Base-by-base conservation (phyloP, 177 flowering plant species). In the Vitis hybrid region DNA sequence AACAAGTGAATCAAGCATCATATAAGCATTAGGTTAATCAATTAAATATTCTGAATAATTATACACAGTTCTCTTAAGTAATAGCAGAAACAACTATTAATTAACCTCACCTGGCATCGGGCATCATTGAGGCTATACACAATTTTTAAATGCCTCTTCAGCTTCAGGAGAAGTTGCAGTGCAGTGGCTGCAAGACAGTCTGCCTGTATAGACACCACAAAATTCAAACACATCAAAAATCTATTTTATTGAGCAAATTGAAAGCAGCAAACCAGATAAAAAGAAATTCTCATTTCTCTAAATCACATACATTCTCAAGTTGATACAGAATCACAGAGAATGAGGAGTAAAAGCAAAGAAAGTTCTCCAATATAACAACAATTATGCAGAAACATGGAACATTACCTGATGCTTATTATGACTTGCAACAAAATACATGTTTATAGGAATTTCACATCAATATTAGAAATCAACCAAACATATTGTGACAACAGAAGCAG, bases 71-170 rank as follows among this genome's bases (percentile, higher is more conserved):
- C 5, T 40, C 8, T 40, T 7, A 40, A 40, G 48, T 6, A 66
- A 30, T 6, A 62, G 62, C 7, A 59, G 51, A 52, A 62, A 69
- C 54, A 51, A 6, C 52, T 21, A 13, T 51, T 13, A 18, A 62
- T 56, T 14, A 60, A 8, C 15, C 62, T 61, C 71, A 91, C 99
- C 92, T 95, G 98, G 74, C 99, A 95, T 52, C 97, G 88, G 2
- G 85, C 85, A 84, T 95, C 97, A 85, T 89, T 82, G 65, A 95
- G 75, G 76, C 82, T 77, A 72, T 88, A 91, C 51, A 89, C 81
- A 75, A 90, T 86, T 73, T 95, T 95, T 18, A 95, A 79, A 80
- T 95, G 89, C 78, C 98, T 85, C 85, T 95, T 95, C 21, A 95
- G 83, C 81, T 81, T 93, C 75, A 95, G 58, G 63, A 95, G 92